Conservation (phyloP, 2,329 filamentous ascomycete species). For the Colletotrichum orchidophilum region DNA sequence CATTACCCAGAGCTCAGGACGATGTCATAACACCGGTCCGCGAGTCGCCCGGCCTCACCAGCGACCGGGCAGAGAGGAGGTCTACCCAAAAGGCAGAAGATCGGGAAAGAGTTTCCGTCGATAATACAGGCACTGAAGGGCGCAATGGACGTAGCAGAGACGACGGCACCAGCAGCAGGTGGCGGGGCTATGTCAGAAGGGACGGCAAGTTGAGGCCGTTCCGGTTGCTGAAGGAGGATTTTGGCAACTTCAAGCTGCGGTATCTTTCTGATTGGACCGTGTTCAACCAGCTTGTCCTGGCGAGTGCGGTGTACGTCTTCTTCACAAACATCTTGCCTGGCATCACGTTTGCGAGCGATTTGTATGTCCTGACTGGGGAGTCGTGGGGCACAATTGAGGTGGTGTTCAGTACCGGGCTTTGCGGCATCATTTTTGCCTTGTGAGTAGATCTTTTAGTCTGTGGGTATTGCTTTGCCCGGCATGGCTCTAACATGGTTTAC, state of each 20-base stretch:
- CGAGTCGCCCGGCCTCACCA: neutral
- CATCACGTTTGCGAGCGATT: slow-evolving; percentile 73
- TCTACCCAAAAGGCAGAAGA: neutral
- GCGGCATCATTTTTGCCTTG: slow-evolving; percentile 70
- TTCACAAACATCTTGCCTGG: slow-evolving; percentile 74
- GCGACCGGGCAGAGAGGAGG: neutral
- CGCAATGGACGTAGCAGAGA: neutral
- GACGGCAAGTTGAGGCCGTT: slow-evolving; percentile 60
- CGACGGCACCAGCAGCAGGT: neutral
- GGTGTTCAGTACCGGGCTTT: slow-evolving; percentile 72
- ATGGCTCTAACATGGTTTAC: neutral
- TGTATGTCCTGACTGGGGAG: slow-evolving; percentile 69
- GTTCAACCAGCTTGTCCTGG: slow-evolving; percentile 72
- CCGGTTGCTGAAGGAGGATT: slow-evolving; percentile 61
- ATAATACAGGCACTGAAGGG: neutral
- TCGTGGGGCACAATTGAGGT: slow-evolving; percentile 75
- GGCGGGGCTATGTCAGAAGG: slow-evolving; percentile 39
- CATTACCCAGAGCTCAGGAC: neutral
- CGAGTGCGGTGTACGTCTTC: slow-evolving; percentile 72
- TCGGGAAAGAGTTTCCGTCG: neutral
- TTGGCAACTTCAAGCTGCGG: slow-evolving; percentile 54
- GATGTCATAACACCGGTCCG: slow-evolving; percentile 9
- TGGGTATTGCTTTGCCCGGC: neutral
- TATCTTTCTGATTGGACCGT: slow-evolving; percentile 64
- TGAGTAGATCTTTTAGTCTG: slow-evolving; percentile 43